Evolutionary conservation across 768 basidiomycete species (phyloP).

Genomic region (Austroboletus festivus): DNA sequence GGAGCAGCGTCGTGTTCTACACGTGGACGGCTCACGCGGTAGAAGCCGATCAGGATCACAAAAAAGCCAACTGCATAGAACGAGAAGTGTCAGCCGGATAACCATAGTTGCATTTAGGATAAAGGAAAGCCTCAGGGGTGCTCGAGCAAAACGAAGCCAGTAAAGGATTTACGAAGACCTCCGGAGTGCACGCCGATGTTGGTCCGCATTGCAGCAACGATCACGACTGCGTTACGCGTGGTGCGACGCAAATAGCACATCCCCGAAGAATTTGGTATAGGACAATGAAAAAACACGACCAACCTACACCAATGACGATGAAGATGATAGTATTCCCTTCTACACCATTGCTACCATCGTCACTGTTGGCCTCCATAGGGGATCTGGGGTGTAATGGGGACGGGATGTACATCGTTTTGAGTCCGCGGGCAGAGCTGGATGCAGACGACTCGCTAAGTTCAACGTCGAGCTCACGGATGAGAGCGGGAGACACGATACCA

Average conservation of each 20-base stretch:
- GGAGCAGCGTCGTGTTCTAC: conserved; percentile 1
- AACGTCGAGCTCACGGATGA: conserved; percentile 1
- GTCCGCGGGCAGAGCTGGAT: neutral
- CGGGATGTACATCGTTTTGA: conserved; percentile 4
- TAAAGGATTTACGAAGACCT: no score
- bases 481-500: conserved; percentile 10
- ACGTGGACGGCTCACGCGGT: conserved; percentile 20
- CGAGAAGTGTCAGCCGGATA: conserved; percentile 11
- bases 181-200: neutral
- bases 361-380: neutral
- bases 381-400: conserved; percentile 11
- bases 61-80: conserved; percentile 20
- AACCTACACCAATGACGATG: conserved; percentile 25
- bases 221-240: neutral
- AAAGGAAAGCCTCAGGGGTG: no score
- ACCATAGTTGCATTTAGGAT: no score
- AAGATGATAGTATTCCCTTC: conserved; percentile 19
- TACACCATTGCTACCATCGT: neutral
- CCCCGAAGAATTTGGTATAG: conserved; percentile 1
- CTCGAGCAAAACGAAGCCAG: no score
- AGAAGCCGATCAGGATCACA: conserved; percentile 27
- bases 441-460: neutral
- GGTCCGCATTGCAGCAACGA: neutral
- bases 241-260: conserved; percentile 1
- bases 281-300: conserved; percentile 11